Evolutionary conservation across 352 stramenopile genomes (phyloP), one percentile per base, ranked within the genome.

Genomic region (Pythium pectinolyticum): DNA sequence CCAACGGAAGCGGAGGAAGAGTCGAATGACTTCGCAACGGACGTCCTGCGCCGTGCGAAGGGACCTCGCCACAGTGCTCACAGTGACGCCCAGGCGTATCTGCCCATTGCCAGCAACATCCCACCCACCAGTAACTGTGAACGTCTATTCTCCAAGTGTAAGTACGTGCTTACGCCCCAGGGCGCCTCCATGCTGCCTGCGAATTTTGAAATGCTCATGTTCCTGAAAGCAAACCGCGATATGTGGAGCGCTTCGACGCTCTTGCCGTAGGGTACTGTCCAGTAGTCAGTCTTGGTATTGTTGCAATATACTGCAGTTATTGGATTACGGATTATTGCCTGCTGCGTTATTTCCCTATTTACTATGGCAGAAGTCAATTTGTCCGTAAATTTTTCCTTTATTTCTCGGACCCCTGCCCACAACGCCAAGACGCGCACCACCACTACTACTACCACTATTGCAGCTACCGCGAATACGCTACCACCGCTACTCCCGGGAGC

Each of bases 131-230:
- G 63, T 53, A 68, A 47, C 20, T 66, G 63, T n/a, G 50, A 71
- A 28, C 43, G 57, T 12, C 20, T 71, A 3, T 71, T 71, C 32
- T 71, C 63, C 5, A 15, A 55, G 3, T 62, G 63, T 28, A 70
- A 63, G 57, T 52, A 61, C 22, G 48, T 61, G 3, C 39, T 71
- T 25, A 61, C 8, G 0, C 58, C 45, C 9, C 57, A 63, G 2
- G 27, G 51, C 9, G 53, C 45, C 2, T 27, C 20, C 10, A 20
- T 71, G 27, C 7, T 57, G 2, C 57, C 63, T 5, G 57, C 52
- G 0, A 66, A 66, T 28, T 66, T 71, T 17, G 63, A 71, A 32
- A 63, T 63, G 57, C 9, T 63, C 22, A 56, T 66, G 31, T 66
- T 70, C 31, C 25, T 70, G 6, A 56, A 59, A 27, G 52, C 37